phyloP scores from a whole-genome alignment of 2,329 filamentous ascomycete genomes.

The Cryphonectria carpinicola region DNA sequence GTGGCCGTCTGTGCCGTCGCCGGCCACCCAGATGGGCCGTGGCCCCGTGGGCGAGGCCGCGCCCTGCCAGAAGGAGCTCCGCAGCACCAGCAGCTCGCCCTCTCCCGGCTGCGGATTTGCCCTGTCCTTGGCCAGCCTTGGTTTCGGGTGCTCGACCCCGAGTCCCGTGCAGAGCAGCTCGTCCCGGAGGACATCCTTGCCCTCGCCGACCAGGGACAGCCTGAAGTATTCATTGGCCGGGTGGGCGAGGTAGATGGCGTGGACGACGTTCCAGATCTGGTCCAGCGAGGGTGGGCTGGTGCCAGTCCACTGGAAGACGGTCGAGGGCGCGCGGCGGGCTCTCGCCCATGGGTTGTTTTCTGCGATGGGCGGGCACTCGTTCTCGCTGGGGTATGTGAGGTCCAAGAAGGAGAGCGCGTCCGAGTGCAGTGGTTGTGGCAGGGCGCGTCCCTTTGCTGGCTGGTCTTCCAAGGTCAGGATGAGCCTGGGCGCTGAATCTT shows the following conservation, averaged over 20 bases:
- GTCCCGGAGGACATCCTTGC: constrained; percentile 39
- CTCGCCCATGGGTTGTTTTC: constrained; percentile 47
- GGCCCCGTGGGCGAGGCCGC: constrained; percentile 39
- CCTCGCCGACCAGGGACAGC: constrained; percentile 43
- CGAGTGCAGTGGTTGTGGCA: constrained; percentile 44
- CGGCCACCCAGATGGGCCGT: constrained; percentile 44
- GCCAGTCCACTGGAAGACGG: constrained; percentile 45
- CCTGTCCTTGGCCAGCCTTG: constrained; percentile 37
- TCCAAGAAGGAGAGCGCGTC: constrained; percentile 43
- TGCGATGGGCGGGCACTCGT: constrained; percentile 34
- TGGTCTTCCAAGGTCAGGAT: constrained; percentile 42
- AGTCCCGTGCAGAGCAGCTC: constrained; percentile 23
- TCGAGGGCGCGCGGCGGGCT: constrained; percentile 46
- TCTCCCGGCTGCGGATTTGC: neutral
- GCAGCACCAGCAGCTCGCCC: constrained; percentile 51
- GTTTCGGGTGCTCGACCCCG: constrained; percentile 39
- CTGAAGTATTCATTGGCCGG: constrained; percentile 50
- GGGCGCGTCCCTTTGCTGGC: constrained; percentile 37
- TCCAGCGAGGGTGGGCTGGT: constrained; percentile 43
- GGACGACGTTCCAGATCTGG: constrained; percentile 51
- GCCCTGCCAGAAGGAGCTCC: constrained; percentile 40
- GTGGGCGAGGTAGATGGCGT: constrained; percentile 48
- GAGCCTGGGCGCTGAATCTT: constrained; percentile 33
- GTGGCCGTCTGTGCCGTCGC: constrained; percentile 39
- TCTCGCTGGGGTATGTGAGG: constrained; percentile 34